phyloP scores from a whole-genome alignment of 2,329 filamentous ascomycete species.

The Pseudocercospora pini-densiflorae region DNA sequence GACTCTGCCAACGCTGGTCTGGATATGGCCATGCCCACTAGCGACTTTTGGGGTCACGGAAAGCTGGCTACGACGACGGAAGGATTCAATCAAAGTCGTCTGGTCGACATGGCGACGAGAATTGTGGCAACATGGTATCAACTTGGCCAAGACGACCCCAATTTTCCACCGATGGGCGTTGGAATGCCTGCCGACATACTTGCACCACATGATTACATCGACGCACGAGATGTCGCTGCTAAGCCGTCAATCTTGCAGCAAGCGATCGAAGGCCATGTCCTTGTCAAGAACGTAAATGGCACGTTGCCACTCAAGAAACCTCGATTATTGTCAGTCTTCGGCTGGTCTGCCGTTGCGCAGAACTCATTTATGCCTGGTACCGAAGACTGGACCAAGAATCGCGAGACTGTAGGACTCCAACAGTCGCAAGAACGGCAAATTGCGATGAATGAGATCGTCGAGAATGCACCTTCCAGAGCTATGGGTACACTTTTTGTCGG shows the following conservation, averaged over 20 bases:
- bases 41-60: slow-evolving; percentile 38
- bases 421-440: slow-evolving; percentile 32
- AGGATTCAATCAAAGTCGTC: slow-evolving; percentile 57
- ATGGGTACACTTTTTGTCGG: slow-evolving; percentile 43
- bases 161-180: slow-evolving; percentile 45
- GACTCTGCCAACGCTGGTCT: slow-evolving; percentile 65
- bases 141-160: slow-evolving; percentile 55
- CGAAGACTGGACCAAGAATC: slow-evolving; percentile 32
- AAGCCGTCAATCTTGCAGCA: slow-evolving; percentile 58
- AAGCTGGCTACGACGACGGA: slow-evolving; percentile 63
- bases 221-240: slow-evolving; percentile 59
- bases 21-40: slow-evolving; percentile 70
- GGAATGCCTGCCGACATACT: slow-evolving; percentile 58
- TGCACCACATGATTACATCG: slow-evolving; percentile 57
- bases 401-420: slow-evolving; percentile 31
- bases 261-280: slow-evolving; percentile 66
- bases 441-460: slow-evolving; percentile 40
- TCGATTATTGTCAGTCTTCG: slow-evolving; percentile 62
- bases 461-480: slow-evolving; percentile 30
- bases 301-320: slow-evolving; percentile 59
- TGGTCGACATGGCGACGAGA: slow-evolving; percentile 65
- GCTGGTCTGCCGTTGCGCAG: slow-evolving; percentile 58
- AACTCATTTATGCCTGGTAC: slow-evolving; percentile 33
- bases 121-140: slow-evolving; percentile 61
- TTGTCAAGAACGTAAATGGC: slow-evolving; percentile 64